Conservation (phyloP, 345 rosid species). For the Erucastrum elatum region DNA sequence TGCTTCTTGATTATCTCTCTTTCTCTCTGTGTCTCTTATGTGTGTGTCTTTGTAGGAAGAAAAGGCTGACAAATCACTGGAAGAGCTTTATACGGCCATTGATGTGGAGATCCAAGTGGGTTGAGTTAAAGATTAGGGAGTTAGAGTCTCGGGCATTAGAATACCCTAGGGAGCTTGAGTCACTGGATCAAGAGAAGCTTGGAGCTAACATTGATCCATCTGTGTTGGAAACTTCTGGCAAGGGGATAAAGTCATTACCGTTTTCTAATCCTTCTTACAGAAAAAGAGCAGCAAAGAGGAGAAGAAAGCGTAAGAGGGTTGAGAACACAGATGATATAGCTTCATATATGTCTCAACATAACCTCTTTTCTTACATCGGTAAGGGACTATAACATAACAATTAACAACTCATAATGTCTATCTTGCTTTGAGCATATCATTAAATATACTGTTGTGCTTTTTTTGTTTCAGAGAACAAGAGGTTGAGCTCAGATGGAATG, state of each 20-base stretch:
- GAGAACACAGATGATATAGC: conserved; percentile 58
- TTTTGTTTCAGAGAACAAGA: conserved; percentile 65
- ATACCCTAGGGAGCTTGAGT: conserved; percentile 58
- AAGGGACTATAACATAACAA: conserved; percentile 28
- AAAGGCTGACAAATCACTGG: conserved; percentile 85
- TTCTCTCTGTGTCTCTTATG: background rate
- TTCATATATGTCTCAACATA: conserved; percentile 61
- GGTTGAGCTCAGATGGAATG: conserved; percentile 57
- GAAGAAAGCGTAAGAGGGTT: conserved; percentile 70
- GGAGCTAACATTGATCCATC: conserved; percentile 44
- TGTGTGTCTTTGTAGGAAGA: conserved; percentile 53
- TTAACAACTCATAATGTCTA: background rate
- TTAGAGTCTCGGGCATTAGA: conserved; percentile 62
- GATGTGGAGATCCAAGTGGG: conserved; percentile 95
- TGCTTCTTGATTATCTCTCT: no score
- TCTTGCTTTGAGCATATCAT: conserved; percentile 7
- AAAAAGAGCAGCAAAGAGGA: conserved; percentile 62
- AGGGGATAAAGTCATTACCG: conserved; percentile 63
- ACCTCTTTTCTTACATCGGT: conserved; percentile 73
- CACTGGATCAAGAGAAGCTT: conserved; percentile 50
- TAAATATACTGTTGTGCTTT: background rate
- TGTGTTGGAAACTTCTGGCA: conserved; percentile 51
- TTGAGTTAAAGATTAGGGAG: conserved; percentile 71
- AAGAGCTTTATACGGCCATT: conserved; percentile 74
- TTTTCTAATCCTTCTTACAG: conserved; percentile 54